Evolutionary conservation across 208 protist species (phyloP), one percentile per base, ranked within the genome.

Genomic region (Leishmania mexicana): DNA sequence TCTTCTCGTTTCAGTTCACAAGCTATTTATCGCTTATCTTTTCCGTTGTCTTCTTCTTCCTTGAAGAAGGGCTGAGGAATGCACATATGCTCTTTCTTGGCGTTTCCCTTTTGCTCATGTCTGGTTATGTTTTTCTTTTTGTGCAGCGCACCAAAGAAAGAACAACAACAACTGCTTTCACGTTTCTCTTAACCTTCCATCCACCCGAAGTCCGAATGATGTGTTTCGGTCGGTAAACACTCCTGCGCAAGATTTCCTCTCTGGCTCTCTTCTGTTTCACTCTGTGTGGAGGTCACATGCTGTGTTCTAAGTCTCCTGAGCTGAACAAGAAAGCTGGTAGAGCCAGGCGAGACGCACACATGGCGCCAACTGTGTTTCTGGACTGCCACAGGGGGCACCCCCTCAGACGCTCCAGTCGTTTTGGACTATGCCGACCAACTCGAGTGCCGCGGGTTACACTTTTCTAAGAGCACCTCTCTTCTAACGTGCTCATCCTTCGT

Each of bases 31-130:
- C 31, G 73, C 51, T 47, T 62, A 15, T 38, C 13, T 53, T 76
- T 53, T 58, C 38, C 15, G 5, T 73, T 81, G 28, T 75, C 21
- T 62, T n/a, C n/a, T n/a, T 62, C 31, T 76, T 76, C 31, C n/a
- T 28, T 40, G 31, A 76, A 45, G 45, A 24, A 17, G 17, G 0
- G 31, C 70, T 11, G 42, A 73, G 17, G 31, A 24, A 4, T 28
- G 10, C 10, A 11, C 4, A 49, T n/a, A 51, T 35, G 67, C 40
- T 17, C 35, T 73, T 73, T 2, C 47, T 31, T 38, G 28, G 24
- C 38, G 28, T 17, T 54, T 74, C 42, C 64, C 64, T 73, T 49
- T 49, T 17, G 15, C 28, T 17, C 31, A 68, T 68, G 31, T 42
- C 35, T 51, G 19, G 49, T 49, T 49, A 31, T 49, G 1, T 73